Base-by-base conservation (phyloP, 2,329 filamentous ascomycete genomes). In the Arthrobotrys musiformis region DNA sequence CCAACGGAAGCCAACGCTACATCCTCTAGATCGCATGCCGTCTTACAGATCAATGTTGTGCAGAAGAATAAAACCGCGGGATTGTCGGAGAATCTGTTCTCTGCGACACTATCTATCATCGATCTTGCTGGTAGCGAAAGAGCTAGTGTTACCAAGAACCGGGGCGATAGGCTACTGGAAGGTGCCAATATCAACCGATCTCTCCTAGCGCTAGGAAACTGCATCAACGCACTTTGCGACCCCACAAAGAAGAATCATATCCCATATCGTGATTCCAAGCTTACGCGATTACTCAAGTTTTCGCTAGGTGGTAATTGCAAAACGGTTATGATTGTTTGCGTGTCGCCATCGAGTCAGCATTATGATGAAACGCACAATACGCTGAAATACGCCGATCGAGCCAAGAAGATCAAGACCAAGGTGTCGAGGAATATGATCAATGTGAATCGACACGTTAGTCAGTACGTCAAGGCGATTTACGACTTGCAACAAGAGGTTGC, bases 171-270 rank as follows among this genome's bases (percentile, higher is more conserved):
- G 40, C 86, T 99, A 40, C 87, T 94, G 13, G 95, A 99, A 84
- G 95, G 95, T 79, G 95, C 95, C 81, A 99, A 99, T 84, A 99
- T 99, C 88, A 99, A 99, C 89, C 97, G 98, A 83, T 99, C 95
- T 0, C 87, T 99, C 1, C 89, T 99, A 75, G 94, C 95, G 0
- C 86, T 99, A 7, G 95, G 95, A 78, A 94, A 94, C 84, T 99
- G 95, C 85, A 99, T 99, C 87, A 99, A 99, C 81, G 96, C 95
- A 4, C 89, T 99, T 15, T 99, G 95, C 85, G 95, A 99, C 82
- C 90, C 92, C 3, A 89, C 93, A 62, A 97, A 95, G 85, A 91
- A 90, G 79, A 95, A 96, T 80, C 95, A 99, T 83, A 92, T 99
- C 13, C 95, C 95, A 0, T 99, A 99, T 85, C 90, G 95, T 81